Base-by-base conservation (phyloP, 2,329 filamentous ascomycete species). In the Aspergillus fumigatus region DNA sequence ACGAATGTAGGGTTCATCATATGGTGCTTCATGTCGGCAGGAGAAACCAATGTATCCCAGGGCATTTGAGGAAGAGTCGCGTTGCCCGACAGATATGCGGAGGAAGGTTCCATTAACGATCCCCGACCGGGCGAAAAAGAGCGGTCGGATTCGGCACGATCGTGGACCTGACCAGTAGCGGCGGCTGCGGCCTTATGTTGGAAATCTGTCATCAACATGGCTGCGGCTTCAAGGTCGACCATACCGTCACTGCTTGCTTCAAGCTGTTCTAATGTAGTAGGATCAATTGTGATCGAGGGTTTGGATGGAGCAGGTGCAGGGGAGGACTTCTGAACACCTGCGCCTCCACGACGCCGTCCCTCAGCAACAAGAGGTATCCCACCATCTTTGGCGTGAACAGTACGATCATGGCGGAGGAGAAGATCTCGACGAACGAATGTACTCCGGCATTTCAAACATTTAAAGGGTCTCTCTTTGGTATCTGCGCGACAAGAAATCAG, bases 401-500 rank as follows among this genome's bases (percentile, higher is more conserved):
- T 99, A 70, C 94, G 90, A 77, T 99, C 94, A 80, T 99, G 94
- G 75, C 94, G 89, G 65, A 99, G 86, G 53, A 99, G 87, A 61
- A 99, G 84, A 79, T 99, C 94, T 77, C 94, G 90, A 74, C 94
- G 90, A 68, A 99, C 94, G 74, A 99, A 99, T 60, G 94, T 99
- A 82, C 92, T 97, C 71, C 92, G 85, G 77, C 94, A 99, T 80
- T 99, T 99, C 80, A 91, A 84, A 78, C 94, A 99, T 76, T 97
- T 97, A 84, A 99, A 99, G 40, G 94, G 94, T 62, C 94, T 88
- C 78, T 97, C 94, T 79, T 99, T 99, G 63, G 94, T 99, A 77
- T 97, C 93, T 97, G 76, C 60, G 60, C 8, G 9, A 32, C 4
- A 25, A 48, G 35, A 27, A 50, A 19, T 26, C 56, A 26, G 58